phyloP scores from a whole-genome alignment of 2,329 filamentous ascomycete genomes.

The Zalaria sp. region DNA sequence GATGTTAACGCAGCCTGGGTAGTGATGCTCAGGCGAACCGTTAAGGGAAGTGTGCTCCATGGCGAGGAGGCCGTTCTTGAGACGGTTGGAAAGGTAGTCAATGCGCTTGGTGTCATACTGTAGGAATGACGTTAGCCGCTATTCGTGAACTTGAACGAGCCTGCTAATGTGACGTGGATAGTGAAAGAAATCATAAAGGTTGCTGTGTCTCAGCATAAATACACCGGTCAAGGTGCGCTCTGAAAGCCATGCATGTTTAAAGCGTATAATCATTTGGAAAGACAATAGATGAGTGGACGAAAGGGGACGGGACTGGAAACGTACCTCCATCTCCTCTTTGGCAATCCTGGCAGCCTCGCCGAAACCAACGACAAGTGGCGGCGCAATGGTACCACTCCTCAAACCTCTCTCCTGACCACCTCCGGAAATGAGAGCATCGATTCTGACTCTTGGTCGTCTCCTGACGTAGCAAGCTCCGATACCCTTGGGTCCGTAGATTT shows the following conservation, averaged over 20 bases:
- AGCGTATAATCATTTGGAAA: constrained; percentile 62
- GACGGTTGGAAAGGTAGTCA: constrained; percentile 64
- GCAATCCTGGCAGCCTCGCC: constrained; percentile 91
- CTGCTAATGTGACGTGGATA: constrained; percentile 13
- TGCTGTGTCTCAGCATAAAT: constrained; percentile 45
- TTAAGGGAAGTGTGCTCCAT: constrained; percentile 91
- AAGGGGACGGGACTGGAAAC: constrained; percentile 21
- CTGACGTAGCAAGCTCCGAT: constrained; percentile 94
- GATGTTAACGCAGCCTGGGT: constrained; percentile 94
- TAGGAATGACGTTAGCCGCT: constrained; percentile 3
- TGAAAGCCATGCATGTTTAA: constrained; percentile 78
- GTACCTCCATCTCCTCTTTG: constrained; percentile 77
- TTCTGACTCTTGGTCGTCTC: constrained; percentile 77
- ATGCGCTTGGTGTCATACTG: constrained; percentile 90
- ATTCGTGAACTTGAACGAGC: constrained; percentile 5
- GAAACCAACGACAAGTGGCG: constrained; percentile 78
- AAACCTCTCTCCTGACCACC: constrained; percentile 93
- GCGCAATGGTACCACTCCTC: constrained; percentile 84
- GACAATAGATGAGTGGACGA: constrained; percentile 10
- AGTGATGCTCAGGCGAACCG: constrained; percentile 69
- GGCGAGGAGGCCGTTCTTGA: constrained; percentile 67
- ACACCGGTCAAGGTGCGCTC: constrained; percentile 49
- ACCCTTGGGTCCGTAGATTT: constrained; percentile 96
- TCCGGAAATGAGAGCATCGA: constrained; percentile 91
- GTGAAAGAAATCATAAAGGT: constrained; percentile 41